Conservation (phyloP, 768 basidiomycete species). For the Leccinum olivaceopallidum region DNA sequence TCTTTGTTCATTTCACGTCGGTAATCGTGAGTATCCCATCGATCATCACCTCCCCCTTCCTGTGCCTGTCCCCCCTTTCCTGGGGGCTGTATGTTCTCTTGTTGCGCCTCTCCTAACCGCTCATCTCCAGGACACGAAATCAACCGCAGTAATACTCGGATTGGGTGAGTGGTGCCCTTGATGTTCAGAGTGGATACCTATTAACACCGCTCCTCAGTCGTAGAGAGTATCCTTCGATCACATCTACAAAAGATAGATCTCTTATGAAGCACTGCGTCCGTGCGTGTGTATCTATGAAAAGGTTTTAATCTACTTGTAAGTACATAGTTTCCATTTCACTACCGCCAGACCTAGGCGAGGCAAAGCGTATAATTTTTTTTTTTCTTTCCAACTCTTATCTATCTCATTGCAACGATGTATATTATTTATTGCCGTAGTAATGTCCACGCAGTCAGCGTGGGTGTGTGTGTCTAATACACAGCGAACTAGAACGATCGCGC, state of each 20-base stretch:
- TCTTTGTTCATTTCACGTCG: conserved; percentile 74
- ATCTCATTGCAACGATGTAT: background rate
- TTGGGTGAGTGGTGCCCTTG: conserved; percentile 51
- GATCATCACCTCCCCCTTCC: background rate
- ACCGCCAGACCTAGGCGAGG: background rate
- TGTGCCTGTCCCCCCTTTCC: conserved; percentile 10
- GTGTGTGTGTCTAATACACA: conserved; percentile 2
- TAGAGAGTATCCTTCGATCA: conserved; percentile 70
- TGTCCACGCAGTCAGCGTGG: background rate
- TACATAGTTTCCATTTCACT: background rate
- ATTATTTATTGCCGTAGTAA: background rate
- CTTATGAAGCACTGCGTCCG: conserved; percentile 41
- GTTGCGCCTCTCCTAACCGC: conserved; percentile 10
- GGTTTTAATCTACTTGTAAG: background rate
- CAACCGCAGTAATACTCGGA: conserved; percentile 69
- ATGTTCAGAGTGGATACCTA: conserved; percentile 5
- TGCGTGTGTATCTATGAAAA: conserved; percentile 3
- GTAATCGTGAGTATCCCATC: conserved; percentile 59
- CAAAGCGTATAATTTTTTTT: background rate
- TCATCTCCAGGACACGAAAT: conserved; percentile 61
- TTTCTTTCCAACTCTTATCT: background rate
- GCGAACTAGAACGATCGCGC: background rate
- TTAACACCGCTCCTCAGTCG: conserved; percentile 42
- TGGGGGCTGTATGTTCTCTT: background rate
- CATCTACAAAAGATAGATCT: conserved; percentile 71